Conservation (phyloP, 2,329 filamentous ascomycete species). For the Pseudocercospora fijiensis region DNA sequence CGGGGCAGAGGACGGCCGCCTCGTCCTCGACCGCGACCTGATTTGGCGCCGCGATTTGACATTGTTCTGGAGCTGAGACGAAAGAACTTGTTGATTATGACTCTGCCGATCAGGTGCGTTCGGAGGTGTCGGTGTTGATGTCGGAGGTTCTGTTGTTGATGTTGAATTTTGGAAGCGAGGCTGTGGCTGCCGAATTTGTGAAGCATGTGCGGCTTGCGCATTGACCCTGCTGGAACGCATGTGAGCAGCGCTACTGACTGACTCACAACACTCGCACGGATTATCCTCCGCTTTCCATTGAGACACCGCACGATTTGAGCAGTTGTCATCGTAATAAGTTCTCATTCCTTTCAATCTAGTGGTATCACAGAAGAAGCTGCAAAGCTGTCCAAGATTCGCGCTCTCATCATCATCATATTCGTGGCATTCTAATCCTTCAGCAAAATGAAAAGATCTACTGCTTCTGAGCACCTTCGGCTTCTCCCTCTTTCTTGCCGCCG, state of each 20-base stretch:
- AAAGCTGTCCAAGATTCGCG: not conserved
- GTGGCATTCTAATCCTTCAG: not conserved
- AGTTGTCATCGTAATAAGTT: not conserved
- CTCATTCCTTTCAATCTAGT: not conserved
- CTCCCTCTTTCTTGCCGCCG: conserved; percentile 37
- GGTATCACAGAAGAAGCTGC: not conserved
- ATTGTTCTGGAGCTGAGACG: not conserved
- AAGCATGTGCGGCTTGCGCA: not conserved
- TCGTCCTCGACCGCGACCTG: conserved; percentile 20
- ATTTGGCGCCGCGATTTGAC: conserved; percentile 9
- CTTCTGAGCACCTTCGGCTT: conserved; percentile 16
- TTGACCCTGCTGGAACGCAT: not conserved
- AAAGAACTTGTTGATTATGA: not conserved
- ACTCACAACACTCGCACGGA: not conserved
- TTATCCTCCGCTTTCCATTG: not conserved
- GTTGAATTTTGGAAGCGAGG: not conserved
- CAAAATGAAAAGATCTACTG: not conserved
- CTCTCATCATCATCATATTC: conserved; percentile 1
- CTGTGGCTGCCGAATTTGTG: conserved; percentile 7
- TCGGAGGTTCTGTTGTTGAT: not conserved
- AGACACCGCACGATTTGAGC: not conserved
- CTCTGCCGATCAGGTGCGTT: not conserved
- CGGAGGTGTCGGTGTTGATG: not conserved
- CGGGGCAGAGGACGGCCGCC: conserved; percentile 29
- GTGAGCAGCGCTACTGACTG: not conserved